Percentiles rank a stretch among this genome's conserved stretches.
Evolutionary conservation across 1,284 basidiomycete genomes (phyloP).

Genomic region (Ustilago crameri): DNA sequence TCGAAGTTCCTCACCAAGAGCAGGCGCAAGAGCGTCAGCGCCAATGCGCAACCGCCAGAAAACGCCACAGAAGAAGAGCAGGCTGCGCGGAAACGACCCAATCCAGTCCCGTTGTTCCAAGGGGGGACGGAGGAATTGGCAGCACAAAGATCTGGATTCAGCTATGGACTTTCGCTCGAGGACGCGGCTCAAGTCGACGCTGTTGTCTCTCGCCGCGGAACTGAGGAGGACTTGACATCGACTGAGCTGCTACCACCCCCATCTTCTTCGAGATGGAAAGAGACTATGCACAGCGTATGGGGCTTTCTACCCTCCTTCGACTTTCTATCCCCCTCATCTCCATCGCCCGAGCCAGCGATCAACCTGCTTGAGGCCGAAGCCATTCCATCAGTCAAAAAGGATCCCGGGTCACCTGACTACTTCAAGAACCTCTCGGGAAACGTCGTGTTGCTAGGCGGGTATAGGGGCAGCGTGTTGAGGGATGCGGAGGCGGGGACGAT

Average conservation of each 20-base stretch:
- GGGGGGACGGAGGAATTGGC: conserved; percentile 20
- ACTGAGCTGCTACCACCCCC: not conserved
- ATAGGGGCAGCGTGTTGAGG: conserved; percentile 64
- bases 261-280: conserved; percentile 13
- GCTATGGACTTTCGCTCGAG: conserved; percentile 38
- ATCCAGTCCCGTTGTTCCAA: conserved; percentile 19
- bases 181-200: conserved; percentile 42
- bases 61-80: not conserved
- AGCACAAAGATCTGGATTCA: conserved; percentile 36
- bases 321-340: conserved; percentile 11
- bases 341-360: conserved; percentile 2
- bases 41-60: not conserved
- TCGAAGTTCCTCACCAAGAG: conserved; percentile 30
- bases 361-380: conserved; percentile 43
- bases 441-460: conserved; percentile 67
- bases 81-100: conserved; percentile 9
- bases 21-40: conserved; percentile 17
- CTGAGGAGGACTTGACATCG: conserved; percentile 14
- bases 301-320: conserved; percentile 38
- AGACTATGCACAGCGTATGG: conserved; percentile 38
- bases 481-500: conserved; percentile 60
- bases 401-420: conserved; percentile 45
- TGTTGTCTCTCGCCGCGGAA: conserved; percentile 29
- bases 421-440: conserved; percentile 63
- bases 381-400: conserved; percentile 46